Conservation (phyloP, 305 asterid genomes). For the Rubia occidens region DNA sequence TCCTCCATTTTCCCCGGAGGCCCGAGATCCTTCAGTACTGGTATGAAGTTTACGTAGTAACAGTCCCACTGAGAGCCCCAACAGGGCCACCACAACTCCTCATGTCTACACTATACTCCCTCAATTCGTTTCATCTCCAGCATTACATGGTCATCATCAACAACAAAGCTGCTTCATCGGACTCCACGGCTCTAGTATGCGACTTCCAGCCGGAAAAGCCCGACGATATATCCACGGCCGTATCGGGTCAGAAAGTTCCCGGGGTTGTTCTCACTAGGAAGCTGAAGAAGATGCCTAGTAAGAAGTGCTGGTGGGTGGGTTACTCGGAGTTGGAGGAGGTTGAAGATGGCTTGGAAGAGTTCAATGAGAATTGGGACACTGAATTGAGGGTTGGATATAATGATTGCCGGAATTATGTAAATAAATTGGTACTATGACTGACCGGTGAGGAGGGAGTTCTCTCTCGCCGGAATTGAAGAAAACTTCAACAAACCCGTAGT, state of each 20-base stretch:
- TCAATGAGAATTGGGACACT: constrained; percentile 52
- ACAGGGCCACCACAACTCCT: constrained; percentile 50
- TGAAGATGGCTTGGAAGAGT: constrained; percentile 26
- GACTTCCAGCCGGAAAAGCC: constrained; percentile 83
- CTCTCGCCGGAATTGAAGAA: no score
- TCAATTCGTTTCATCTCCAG: constrained; percentile 43
- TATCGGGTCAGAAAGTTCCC: constrained; percentile 39
- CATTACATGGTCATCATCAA: constrained; percentile 73
- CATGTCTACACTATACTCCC: constrained; percentile 49
- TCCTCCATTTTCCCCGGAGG: constrained; percentile 8
- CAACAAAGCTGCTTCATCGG: constrained; percentile 16
- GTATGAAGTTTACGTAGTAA: constrained; percentile 61
- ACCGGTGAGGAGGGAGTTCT: constrained; percentile 3
- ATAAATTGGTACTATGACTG: constrained; percentile 45
- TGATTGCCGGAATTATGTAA: constrained; percentile 59
- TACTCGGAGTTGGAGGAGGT: constrained; percentile 30
- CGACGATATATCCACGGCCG: constrained; percentile 48
- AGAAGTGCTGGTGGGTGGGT: constrained; percentile 68
- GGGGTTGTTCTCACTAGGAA: constrained; percentile 52
- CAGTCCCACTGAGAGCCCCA: constrained; percentile 47
- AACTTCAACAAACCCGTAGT: no score
- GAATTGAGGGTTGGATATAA: constrained; percentile 48
- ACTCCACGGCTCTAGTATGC: constrained; percentile 35
- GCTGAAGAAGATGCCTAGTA: constrained; percentile 42
- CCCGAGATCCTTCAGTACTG: constrained; percentile 11